Conservation (phyloP, 2,329 filamentous ascomycete species). For the Fusarium nodosum region DNA sequence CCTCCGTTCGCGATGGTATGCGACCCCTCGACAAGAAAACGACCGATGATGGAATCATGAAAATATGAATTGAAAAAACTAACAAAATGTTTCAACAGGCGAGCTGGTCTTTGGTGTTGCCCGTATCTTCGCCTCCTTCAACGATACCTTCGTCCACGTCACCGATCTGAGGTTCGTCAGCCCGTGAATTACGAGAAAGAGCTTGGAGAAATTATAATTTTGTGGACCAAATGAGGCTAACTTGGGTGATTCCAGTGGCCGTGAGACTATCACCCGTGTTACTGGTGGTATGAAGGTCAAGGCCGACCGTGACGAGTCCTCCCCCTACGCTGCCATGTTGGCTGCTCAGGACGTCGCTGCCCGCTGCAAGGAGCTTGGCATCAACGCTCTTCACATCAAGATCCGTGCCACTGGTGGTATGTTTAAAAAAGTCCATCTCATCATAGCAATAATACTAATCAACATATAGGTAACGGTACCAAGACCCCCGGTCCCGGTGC, state of each 20-base stretch:
- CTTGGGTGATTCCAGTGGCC: conserved; percentile 82
- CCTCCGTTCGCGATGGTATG: conserved; percentile 94
- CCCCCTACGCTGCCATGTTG: conserved; percentile 99
- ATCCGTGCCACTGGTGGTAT: conserved; percentile 98
- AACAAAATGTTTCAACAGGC: conserved; percentile 68
- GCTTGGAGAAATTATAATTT: conserved; percentile 14
- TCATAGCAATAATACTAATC: conserved; percentile 19
- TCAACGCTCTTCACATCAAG: conserved; percentile 99
- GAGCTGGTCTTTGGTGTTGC: conserved; percentile 98
- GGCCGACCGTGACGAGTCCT: conserved; percentile 99
- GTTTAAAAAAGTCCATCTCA: conserved; percentile 50
- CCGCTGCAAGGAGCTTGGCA: conserved; percentile 80
- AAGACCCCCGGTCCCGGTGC: conserved; percentile 99
- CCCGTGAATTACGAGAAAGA: conserved; percentile 41
- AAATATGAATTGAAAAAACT: conserved; percentile 20
- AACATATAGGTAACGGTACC: conserved; percentile 86
- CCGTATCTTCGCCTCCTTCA: conserved; percentile 95
- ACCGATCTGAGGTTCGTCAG: conserved; percentile 92
- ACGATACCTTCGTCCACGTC: conserved; percentile 96
- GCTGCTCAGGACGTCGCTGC: conserved; percentile 97
- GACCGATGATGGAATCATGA: conserved; percentile 2
- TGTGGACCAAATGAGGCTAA: conserved; percentile 50
- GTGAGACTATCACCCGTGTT: conserved; percentile 99
- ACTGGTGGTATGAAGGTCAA: conserved; percentile 99
- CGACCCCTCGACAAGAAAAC: conserved; percentile 17